Evolutionary conservation across 1,284 basidiomycete species (phyloP).

Genomic region (Rhizopogon hawkerae): DNA sequence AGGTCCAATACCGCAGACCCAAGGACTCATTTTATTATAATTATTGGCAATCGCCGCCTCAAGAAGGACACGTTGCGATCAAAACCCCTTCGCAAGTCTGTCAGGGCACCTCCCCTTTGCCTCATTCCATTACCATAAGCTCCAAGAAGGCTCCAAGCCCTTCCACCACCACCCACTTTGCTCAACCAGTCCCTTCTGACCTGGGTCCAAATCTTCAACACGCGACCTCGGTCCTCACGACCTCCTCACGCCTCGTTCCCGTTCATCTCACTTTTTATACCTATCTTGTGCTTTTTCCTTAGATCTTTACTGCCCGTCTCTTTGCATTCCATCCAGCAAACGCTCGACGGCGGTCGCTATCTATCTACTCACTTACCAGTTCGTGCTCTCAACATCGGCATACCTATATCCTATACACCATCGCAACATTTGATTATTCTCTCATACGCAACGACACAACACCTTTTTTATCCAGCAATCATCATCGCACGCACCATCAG

Average conservation of each 20-base stretch:
- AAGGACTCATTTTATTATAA: conserved; percentile 21
- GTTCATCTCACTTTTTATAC: conserved; percentile 50
- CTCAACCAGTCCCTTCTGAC: conserved; percentile 20
- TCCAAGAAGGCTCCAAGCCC: conserved; percentile 28
- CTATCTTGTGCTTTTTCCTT: conserved; percentile 41
- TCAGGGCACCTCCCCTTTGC: conserved; percentile 46
- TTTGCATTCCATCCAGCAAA: conserved; percentile 26
- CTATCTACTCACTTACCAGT: conserved; percentile 37
- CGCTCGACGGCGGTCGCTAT: conserved; percentile 32
- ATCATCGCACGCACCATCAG: conserved; percentile 37
- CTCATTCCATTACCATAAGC: conserved; percentile 45
- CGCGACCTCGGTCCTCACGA: conserved; percentile 41
- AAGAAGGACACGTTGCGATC: conserved; percentile 65
- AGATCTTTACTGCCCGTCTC: conserved; percentile 32
- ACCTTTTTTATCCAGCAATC: conserved; percentile 41
- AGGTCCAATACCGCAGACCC: no score
- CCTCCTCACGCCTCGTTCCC: conserved; percentile 32
- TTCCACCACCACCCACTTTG: conserved; percentile 29
- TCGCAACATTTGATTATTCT: conserved; percentile 42
- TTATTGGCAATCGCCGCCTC: conserved; percentile 37
- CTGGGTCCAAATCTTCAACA: conserved; percentile 31
- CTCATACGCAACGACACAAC: conserved; percentile 29
- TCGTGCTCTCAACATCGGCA: conserved; percentile 27
- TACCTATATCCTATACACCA: conserved; percentile 31
- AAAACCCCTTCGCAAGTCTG: conserved; percentile 49